phyloP scores from a whole-genome alignment of 371 early-diverging fungal species.

The Vairimorpha necatrix region DNA sequence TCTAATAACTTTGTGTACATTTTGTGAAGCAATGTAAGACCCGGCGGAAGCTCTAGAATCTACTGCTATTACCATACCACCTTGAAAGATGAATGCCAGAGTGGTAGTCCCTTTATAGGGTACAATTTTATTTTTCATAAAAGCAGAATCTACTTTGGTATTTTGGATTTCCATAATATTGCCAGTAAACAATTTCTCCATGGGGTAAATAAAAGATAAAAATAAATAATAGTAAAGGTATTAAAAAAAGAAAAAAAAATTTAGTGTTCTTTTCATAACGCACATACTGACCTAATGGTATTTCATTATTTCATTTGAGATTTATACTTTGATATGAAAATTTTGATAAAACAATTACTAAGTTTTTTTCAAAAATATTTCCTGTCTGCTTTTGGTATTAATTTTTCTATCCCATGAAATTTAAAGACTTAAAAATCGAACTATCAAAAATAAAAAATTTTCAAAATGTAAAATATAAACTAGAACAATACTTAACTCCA shows the following conservation, averaged over 20 bases:
- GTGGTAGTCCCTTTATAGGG: constrained; percentile 92
- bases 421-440: constrained; percentile 51
- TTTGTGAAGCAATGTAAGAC: constrained; percentile 89
- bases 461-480: constrained; percentile 34
- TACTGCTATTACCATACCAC: constrained; percentile 92
- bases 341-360: too few species aligned
- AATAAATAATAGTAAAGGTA: neutral
- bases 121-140: constrained; percentile 27
- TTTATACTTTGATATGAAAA: too few species aligned
- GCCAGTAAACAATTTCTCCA: constrained; percentile 21
- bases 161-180: constrained; percentile 24
- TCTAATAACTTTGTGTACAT: constrained; percentile 97
- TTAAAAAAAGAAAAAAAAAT: too few species aligned
- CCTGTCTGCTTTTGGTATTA: neutral
- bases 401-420: constrained; percentile 35
- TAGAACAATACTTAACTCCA: constrained; percentile 63
- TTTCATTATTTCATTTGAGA: too few species aligned
- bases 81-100: constrained; percentile 89
- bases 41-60: constrained; percentile 98
- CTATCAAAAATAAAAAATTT: constrained; percentile 50
- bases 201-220: neutral
- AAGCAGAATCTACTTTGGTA: constrained; percentile 5
- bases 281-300: too few species aligned
- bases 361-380: neutral
- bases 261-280: too few species aligned